Evolutionary conservation across 1,284 basidiomycete species (phyloP).

Genomic region (Rhodotorula sp.): DNA sequence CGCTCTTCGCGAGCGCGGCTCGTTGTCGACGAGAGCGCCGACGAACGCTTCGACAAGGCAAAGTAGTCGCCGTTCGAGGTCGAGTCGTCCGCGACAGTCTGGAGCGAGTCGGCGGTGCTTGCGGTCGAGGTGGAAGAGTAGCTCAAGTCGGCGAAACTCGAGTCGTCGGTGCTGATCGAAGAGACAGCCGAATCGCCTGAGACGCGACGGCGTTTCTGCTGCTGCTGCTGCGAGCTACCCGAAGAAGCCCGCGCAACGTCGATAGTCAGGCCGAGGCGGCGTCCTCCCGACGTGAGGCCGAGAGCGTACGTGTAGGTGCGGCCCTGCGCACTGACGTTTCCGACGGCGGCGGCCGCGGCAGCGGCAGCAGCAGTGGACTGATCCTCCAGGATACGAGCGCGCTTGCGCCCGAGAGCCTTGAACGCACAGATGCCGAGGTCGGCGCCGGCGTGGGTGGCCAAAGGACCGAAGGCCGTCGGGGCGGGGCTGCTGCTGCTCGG

Average conservation of each 20-base stretch:
- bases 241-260: neutral
- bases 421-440: conserved; percentile 25
- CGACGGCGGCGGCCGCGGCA: neutral
- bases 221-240: neutral
- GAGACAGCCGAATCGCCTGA: conserved; percentile 7
- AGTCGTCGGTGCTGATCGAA: conserved; percentile 5
- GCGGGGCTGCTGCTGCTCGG: conserved; percentile 1
- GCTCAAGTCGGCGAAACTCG: conserved; percentile 29
- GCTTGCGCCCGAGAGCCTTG: conserved; percentile 30
- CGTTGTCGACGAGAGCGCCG: too few species aligned
- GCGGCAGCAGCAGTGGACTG: neutral
- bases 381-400: conserved; percentile 20
- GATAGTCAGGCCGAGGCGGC: conserved; percentile 2
- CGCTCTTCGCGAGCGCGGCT: neutral
- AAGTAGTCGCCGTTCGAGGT: conserved; percentile 7
- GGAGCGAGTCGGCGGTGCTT: conserved; percentile 24
- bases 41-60: neutral
- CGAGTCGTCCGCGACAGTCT: conserved; percentile 10
- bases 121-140: conserved; percentile 36
- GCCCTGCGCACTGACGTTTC: neutral
- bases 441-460: conserved; percentile 14
- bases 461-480: neutral
- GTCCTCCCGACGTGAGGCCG: neutral
- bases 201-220: neutral
- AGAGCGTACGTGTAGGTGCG: neutral